A percentile compares a stretch with the other conserved stretches of the same genome.
Evolutionary conservation across 176 grass and related monocot genomes (phyloP).

Genomic region (Raddia guianensis): DNA sequence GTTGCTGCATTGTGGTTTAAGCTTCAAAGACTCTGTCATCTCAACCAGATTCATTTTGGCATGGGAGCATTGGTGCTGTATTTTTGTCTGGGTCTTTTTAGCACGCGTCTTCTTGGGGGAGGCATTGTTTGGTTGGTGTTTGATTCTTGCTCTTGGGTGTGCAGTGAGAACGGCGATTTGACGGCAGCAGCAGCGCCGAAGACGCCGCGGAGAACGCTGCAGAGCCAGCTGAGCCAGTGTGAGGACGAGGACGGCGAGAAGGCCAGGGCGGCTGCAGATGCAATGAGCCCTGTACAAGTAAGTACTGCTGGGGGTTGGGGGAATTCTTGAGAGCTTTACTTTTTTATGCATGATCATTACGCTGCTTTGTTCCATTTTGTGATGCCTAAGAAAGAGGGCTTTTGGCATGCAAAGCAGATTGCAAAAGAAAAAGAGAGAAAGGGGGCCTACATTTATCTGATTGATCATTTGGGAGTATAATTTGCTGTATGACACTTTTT

Average conservation of each 20-base stretch:
- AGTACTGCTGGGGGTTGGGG: slow-evolving; percentile 23
- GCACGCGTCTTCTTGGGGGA: slow-evolving; percentile 33
- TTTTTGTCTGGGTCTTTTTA: slow-evolving; percentile 26
- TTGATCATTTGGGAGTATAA: slow-evolving; percentile 25
- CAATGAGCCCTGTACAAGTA: slow-evolving; percentile 67
- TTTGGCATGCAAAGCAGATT: slow-evolving; percentile 45
- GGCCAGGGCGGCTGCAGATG: slow-evolving; percentile 43
- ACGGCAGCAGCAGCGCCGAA: slow-evolving; percentile 5
- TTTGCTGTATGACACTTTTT: slow-evolving; percentile 32
- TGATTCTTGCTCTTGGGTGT: slow-evolving; percentile 47
- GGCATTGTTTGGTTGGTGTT: not conserved
- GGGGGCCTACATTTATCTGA: slow-evolving; percentile 27
- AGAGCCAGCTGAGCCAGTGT: slow-evolving; percentile 71
- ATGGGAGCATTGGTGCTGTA: slow-evolving; percentile 7
- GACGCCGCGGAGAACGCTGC: slow-evolving; percentile 51
- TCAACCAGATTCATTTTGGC: slow-evolving; percentile 43
- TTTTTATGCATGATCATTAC: slow-evolving; percentile 33
- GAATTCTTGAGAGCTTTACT: slow-evolving; percentile 36
- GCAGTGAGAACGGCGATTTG: slow-evolving; percentile 47
- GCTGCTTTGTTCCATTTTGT: slow-evolving; percentile 52
- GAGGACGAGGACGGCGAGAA: slow-evolving; percentile 60
- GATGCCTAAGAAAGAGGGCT: slow-evolving; percentile 49
- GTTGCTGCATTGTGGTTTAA: slow-evolving; percentile 40
- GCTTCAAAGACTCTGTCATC: slow-evolving; percentile 34
- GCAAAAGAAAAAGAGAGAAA: slow-evolving; percentile 42